A percentile compares a stretch with the other conserved stretches of the same genome.
Evolutionary conservation across 2,329 filamentous ascomycete species (phyloP).

Genomic region (Taxawa tesnikishii): DNA sequence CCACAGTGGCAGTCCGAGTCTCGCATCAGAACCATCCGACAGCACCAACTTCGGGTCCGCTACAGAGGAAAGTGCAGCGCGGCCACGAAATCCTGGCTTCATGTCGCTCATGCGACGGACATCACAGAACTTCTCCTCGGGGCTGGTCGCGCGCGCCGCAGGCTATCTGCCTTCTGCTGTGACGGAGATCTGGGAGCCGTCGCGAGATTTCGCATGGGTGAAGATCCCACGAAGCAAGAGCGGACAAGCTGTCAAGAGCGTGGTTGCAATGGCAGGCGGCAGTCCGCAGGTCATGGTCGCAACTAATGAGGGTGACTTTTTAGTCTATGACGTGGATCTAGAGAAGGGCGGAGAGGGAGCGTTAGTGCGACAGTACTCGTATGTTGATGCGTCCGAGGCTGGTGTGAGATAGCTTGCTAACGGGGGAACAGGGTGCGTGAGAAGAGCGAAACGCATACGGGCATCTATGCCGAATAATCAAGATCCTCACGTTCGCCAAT

Average conservation of each 20-base stretch:
- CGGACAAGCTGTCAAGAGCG: conserved; percentile 56
- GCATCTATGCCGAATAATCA: conserved; percentile 4
- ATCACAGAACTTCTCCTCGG: conserved; percentile 83
- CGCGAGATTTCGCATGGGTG: conserved; percentile 91
- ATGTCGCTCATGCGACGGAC: conserved; percentile 87
- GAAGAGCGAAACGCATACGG: conserved; percentile 6
- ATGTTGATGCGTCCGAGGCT: neutral
- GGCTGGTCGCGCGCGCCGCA: conserved; percentile 77
- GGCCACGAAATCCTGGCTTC: conserved; percentile 56
- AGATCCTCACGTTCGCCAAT: too few species aligned
- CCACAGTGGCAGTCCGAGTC: conserved; percentile 28
- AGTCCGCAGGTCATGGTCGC: conserved; percentile 97
- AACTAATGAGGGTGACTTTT: conserved; percentile 89
- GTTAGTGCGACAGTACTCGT: conserved; percentile 62
- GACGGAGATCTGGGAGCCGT: conserved; percentile 94
- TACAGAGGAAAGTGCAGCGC: conserved; percentile 10
- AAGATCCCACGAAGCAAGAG: conserved; percentile 61
- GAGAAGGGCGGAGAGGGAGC: conserved; percentile 89
- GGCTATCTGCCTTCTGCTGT: conserved; percentile 89
- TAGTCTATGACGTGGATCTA: conserved; percentile 90
- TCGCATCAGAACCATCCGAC: conserved; percentile 20
- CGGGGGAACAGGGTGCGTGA: conserved; percentile 1
- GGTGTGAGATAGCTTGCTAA: neutral
- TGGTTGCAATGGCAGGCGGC: conserved; percentile 94
- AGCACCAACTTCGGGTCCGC: conserved; percentile 24